These are phyloP conservation scores for Ceratobasidium sp. DNA, from an alignment of 1,284 basidiomycete genomes.

Conservation along the genomic window DNA sequence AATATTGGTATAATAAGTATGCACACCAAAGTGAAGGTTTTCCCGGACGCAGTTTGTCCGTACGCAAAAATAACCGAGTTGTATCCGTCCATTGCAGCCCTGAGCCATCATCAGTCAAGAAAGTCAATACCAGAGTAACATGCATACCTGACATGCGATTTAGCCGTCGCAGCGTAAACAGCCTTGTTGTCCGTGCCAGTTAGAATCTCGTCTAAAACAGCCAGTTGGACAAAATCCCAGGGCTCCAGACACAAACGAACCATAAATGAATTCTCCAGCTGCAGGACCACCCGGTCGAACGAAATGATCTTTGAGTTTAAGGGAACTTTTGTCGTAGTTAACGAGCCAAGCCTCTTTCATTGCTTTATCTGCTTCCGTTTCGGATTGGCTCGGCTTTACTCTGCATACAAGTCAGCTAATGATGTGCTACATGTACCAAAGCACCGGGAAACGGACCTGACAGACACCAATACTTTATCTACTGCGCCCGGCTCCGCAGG, in stretches of 20 bases:
- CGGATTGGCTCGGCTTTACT: constrained; percentile 43
- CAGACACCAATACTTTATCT: constrained; percentile 90
- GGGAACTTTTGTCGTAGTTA: constrained; percentile 59
- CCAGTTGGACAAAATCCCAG: not conserved
- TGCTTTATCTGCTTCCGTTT: constrained; percentile 59
- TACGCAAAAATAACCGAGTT: constrained; percentile 96
- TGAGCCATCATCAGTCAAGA: not conserved
- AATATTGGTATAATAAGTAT: not conserved
- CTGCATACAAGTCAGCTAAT: constrained; percentile 51
- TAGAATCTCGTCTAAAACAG: constrained; percentile 72
- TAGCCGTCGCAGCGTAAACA: constrained; percentile 86
- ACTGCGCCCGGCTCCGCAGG: constrained; percentile 69
- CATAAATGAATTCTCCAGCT: constrained; percentile 72
- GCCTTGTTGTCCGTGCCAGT: constrained; percentile 87
- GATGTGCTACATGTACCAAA: constrained; percentile 50
- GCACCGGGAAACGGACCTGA: constrained; percentile 71
- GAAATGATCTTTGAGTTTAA: constrained; percentile 72
- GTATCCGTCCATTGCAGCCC: constrained; percentile 94
- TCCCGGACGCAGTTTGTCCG: constrained; percentile 90
- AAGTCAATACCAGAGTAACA: constrained; percentile 44
- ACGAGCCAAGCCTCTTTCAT: constrained; percentile 68
- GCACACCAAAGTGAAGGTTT: constrained; percentile 88
- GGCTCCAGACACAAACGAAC: constrained; percentile 46
- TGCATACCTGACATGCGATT: constrained; percentile 79
- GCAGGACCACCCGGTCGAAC: constrained; percentile 62